These are phyloP conservation scores for Hypoxylon crocopeplum DNA, from an alignment of 495 filamentous ascomycete species.

Conservation along the genomic window DNA sequence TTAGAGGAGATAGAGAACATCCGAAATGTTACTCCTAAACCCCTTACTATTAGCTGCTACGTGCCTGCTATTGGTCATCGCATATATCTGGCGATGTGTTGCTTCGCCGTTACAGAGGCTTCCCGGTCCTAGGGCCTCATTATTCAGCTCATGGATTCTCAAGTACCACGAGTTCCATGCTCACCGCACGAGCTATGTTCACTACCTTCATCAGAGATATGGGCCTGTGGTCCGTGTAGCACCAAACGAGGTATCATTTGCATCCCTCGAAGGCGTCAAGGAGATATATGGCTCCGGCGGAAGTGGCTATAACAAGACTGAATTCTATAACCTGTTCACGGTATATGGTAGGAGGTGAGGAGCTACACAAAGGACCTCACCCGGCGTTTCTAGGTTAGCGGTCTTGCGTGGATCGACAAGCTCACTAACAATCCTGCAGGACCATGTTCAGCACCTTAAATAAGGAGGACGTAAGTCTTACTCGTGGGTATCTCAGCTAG, in stretches of 20 bases:
- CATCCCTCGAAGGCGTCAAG: slow-evolving; percentile 62
- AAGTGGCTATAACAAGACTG: slow-evolving; percentile 72
- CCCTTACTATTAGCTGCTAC: slow-evolving; percentile 28
- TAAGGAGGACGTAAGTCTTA: slow-evolving; percentile 56
- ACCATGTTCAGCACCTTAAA: slow-evolving; percentile 68
- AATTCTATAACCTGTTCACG: slow-evolving; percentile 69
- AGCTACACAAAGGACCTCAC: neutral
- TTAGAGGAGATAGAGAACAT: neutral
- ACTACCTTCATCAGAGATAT: slow-evolving; percentile 61
- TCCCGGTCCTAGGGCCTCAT: slow-evolving; percentile 61
- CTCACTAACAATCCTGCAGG: slow-evolving; percentile 36
- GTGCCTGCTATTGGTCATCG: slow-evolving; percentile 24
- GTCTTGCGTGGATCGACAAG: neutral
- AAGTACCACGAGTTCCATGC: slow-evolving; percentile 65
- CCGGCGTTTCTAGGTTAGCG: neutral
- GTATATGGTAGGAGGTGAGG: slow-evolving; percentile 61
- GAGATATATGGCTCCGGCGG: slow-evolving; percentile 71
- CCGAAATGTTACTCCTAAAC: slow-evolving; percentile 37
- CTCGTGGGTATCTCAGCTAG: neutral
- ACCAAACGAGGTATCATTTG: slow-evolving; percentile 69
- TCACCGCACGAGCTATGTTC: slow-evolving; percentile 61
- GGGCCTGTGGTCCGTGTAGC: slow-evolving; percentile 64
- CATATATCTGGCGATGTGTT: slow-evolving; percentile 35
- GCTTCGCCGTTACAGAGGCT: slow-evolving; percentile 52
- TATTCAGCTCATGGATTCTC: slow-evolving; percentile 58